Percentiles rank a stretch among this genome's conserved stretches.
Evolutionary conservation across 2,329 filamentous ascomycete genomes (phyloP).

Genomic region (Emydomyces testavorans): DNA sequence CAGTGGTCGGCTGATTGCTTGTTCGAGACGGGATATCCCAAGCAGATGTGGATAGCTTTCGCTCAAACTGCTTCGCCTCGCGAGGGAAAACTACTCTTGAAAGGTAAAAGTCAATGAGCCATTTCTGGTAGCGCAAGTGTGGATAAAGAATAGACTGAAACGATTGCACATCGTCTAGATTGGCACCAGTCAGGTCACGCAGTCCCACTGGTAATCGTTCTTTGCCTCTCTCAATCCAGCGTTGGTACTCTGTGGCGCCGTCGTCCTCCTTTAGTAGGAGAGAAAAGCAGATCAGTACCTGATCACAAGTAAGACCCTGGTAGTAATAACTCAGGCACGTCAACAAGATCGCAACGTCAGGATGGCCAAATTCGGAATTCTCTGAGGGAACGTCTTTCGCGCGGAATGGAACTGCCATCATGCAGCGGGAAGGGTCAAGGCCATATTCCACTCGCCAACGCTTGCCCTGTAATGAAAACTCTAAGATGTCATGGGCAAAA

Average conservation of each 20-base stretch:
- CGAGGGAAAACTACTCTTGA: conserved; percentile 45
- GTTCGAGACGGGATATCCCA: conserved; percentile 47
- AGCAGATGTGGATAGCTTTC: conserved; percentile 50
- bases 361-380: conserved; percentile 51
- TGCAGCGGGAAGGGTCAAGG: conserved; percentile 40
- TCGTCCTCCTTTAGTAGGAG: conserved; percentile 44
- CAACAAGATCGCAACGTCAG: conserved; percentile 46
- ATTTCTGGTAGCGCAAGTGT: conserved; percentile 14
- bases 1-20: conserved; percentile 43
- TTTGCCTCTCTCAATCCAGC: conserved; percentile 24
- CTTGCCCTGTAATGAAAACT: conserved; percentile 45
- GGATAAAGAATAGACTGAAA: conserved; percentile 13
- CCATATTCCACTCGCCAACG: conserved; percentile 57
- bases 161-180: conserved; percentile 42
- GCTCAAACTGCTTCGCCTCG: conserved; percentile 48
- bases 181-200: conserved; percentile 41
- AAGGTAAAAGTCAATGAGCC: conserved; percentile 49
- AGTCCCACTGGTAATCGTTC: conserved; percentile 29
- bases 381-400: conserved; percentile 48
- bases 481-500: conserved; percentile 44
- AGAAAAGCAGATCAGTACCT: conserved; percentile 40
- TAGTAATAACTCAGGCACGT: conserved; percentile 49
- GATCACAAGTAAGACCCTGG: conserved; percentile 41
- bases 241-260: conserved; percentile 38
- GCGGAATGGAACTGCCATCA: conserved; percentile 47